These are phyloP conservation scores for Peribolospora kevripleyi DNA, from an alignment of 768 basidiomycete species.

Conservation along the genomic window DNA sequence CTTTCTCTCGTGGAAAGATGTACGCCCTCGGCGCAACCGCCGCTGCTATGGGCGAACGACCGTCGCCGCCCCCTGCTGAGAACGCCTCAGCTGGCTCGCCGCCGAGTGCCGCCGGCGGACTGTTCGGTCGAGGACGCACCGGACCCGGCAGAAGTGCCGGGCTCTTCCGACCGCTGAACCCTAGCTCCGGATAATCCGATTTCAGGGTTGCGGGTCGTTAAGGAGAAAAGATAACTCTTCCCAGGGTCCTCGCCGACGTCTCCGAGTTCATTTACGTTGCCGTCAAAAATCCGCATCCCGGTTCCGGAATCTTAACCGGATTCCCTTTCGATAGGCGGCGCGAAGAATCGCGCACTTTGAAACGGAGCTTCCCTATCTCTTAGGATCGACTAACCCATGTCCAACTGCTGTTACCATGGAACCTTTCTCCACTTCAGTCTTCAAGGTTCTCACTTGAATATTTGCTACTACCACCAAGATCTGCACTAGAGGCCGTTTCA, in stretches of 20 bases:
- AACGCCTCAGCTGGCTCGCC: too few relatives aligned
- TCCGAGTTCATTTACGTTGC: conserved; percentile 41
- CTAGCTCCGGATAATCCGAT: conserved; percentile 50
- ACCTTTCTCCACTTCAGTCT: conserved; percentile 75
- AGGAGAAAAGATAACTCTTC: conserved; percentile 59
- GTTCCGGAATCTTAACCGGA: conserved; percentile 56
- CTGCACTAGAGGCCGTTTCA: conserved; percentile 59
- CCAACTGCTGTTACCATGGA: conserved; percentile 68
- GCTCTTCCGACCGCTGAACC: conserved; percentile 49
- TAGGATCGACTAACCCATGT: conserved; percentile 68
- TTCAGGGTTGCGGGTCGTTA: conserved; percentile 48
- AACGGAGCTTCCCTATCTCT: conserved; percentile 52
- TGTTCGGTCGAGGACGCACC: conserved; percentile 47
- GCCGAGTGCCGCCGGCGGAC: too few relatives aligned
- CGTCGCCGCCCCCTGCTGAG: too few relatives aligned
- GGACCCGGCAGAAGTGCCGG: conserved; percentile 44
- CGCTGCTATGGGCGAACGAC: too few relatives aligned
- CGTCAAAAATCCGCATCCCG: conserved; percentile 44
- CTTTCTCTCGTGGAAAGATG: too few relatives aligned
- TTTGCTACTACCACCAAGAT: conserved; percentile 76
- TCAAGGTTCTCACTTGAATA: conserved; percentile 67
- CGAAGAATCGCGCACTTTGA: conserved; percentile 40
- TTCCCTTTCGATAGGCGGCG: conserved; percentile 50
- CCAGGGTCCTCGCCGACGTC: conserved; percentile 40
- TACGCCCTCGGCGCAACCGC: too few relatives aligned